These are phyloP conservation scores for Dicorynia guianensis DNA, from an alignment of 306 rosid species.

Conservation along the genomic window DNA sequence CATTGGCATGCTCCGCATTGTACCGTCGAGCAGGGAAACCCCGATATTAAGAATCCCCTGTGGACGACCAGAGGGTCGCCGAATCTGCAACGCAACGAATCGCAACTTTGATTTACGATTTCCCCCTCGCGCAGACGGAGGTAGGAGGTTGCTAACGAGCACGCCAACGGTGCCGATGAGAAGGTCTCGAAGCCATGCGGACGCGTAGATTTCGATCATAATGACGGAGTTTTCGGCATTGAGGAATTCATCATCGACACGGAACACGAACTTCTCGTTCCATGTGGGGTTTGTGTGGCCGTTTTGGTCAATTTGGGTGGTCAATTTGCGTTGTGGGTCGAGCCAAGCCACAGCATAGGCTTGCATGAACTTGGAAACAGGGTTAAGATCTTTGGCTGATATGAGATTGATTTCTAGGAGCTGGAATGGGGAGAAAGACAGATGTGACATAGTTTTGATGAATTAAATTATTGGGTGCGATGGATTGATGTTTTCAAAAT, in stretches of 20 bases:
- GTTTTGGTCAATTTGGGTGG: constrained; percentile 57
- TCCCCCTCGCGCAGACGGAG: constrained; percentile 1
- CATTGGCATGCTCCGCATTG: constrained; percentile 70
- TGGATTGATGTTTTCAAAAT: too few relatives aligned
- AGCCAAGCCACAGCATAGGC: constrained; percentile 84
- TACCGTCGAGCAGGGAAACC: constrained; percentile 57
- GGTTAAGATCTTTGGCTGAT: constrained; percentile 65
- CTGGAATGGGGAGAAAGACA: constrained; percentile 40
- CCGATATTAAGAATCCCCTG: constrained; percentile 76
- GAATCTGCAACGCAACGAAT: constrained; percentile 68
- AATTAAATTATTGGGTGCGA: neutral
- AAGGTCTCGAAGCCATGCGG: constrained; percentile 64
- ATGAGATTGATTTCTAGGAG: constrained; percentile 71
- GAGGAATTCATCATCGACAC: constrained; percentile 60
- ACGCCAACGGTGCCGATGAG: constrained; percentile 67
- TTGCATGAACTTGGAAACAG: constrained; percentile 59
- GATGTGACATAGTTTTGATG: constrained; percentile 25
- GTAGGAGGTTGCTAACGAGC: constrained; percentile 48
- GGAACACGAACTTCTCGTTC: constrained; percentile 87
- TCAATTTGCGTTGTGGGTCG: constrained; percentile 61
- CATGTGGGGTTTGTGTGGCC: constrained; percentile 71
- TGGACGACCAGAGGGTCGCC: constrained; percentile 78
- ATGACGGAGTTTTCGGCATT: constrained; percentile 44
- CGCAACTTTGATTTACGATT: constrained; percentile 52
- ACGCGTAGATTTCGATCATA: constrained; percentile 70